Base-by-base conservation (phyloP, 2,329 filamentous ascomycete genomes). In the Falciphora oryzae region DNA sequence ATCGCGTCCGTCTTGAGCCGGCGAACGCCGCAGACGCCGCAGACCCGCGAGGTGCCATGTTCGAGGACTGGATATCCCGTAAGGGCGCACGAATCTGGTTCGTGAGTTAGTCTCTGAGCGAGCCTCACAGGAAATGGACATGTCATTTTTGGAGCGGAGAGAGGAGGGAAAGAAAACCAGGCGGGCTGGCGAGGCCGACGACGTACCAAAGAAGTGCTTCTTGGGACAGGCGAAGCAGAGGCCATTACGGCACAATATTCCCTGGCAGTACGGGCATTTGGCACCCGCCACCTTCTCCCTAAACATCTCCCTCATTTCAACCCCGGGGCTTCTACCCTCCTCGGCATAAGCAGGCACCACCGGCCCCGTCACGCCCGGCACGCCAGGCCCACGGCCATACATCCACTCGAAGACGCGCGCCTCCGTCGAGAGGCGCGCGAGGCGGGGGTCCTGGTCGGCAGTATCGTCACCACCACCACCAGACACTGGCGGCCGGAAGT, bases 361-460 rank as follows among this genome's bases (percentile, higher is more conserved):
- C 8, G 68, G 62, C 25, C 66, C 61, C 22, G 74, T 73, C 28
- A 79, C 75, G 4, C 80, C 81, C 0, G 78, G 75, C 3, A 85
- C 79, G 2, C 77, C 75, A 0, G 77, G 74, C 0, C 81, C 82
- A n/a, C 75, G 74, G 25, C 82, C 83, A 68, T 87, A 86, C 80
- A 86, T 83, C 79, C 81, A 85, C 66, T 86, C 81, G 79, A 84
- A 86, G 59, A 83, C 75, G 53, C 75, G 74, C 0, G 79, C 84
- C 71, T 87, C 85, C 2, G 83, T 84, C n/a, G 81, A 82, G 27
- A 83, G 72, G 2, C 67, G 31, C 10, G 35, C 28, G 25, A n/a
- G 50, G 61, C 50, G 28, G 18, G 59, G 38, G 64, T 64, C 56
- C 59, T 22, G 38, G 22, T 53, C 35, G 0, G 65, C 64, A 7